These are phyloP conservation scores for Ceratobasidium sp. DNA, from an alignment of 1,284 basidiomycete species.

Conservation along the genomic window DNA sequence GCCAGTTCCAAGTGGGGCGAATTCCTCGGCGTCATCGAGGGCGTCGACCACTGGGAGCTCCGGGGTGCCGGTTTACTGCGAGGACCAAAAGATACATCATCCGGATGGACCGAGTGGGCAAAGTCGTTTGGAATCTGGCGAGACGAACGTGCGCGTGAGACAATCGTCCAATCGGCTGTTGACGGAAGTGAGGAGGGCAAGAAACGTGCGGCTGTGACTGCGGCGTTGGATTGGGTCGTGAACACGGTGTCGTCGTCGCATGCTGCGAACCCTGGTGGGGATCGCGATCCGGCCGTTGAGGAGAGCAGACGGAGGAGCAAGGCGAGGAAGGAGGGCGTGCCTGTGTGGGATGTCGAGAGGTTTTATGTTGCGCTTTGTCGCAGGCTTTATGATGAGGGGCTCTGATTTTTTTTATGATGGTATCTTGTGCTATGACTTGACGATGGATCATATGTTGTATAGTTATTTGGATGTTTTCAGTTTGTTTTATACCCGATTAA, in stretches of 20 bases:
- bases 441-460: background rate
- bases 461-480: background rate
- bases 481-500: background rate
- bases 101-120: conserved; percentile 39
- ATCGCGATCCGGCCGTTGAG: conserved; percentile 16
- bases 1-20: conserved; percentile 93
- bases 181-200: background rate
- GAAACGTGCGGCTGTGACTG: conserved; percentile 27
- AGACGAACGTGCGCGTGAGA: conserved; percentile 20
- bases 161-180: background rate
- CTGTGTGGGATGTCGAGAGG: conserved; percentile 53
- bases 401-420: conserved; percentile 46
- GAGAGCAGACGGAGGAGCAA: conserved; percentile 1
- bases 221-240: conserved; percentile 39
- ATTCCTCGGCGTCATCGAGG: conserved; percentile 90
- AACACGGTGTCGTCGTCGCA: conserved; percentile 33
- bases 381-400: conserved; percentile 56
- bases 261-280: conserved; percentile 38
- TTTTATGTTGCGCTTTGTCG: conserved; percentile 56
- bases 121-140: conserved; percentile 32
- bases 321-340: conserved; percentile 26
- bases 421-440: background rate
- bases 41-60: conserved; percentile 97
- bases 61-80: conserved; percentile 67
- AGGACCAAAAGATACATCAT: background rate